A percentile compares a stretch with the other conserved stretches of the same genome.
phyloP scores from a whole-genome alignment of 163 green algal genomes.

The Coccomyxa subellipsoidea region DNA sequence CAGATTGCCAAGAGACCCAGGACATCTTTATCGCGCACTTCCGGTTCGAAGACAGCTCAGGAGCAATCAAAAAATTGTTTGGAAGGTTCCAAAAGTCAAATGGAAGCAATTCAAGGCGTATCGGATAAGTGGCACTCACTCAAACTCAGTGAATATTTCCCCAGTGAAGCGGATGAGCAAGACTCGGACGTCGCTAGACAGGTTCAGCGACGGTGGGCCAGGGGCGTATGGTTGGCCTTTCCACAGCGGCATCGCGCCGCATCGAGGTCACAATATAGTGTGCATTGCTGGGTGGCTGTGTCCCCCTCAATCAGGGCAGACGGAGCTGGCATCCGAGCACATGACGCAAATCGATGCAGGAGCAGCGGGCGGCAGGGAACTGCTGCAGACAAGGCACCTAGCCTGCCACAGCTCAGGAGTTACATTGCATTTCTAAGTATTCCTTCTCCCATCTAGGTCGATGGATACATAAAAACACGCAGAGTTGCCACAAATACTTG shows the following conservation, averaged over 20 bases:
- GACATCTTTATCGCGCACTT: not conserved
- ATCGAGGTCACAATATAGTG: not conserved
- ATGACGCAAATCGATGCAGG: not conserved
- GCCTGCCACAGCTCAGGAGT: not conserved
- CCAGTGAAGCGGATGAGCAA: conserved; percentile 52
- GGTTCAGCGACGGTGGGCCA: conserved; percentile 3
- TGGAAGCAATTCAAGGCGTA: not conserved
- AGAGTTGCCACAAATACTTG: too few species aligned
- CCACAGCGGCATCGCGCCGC: conserved; percentile 22
- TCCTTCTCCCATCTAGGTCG: too few species aligned
- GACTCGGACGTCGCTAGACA: conserved; percentile 23
- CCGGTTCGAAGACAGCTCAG: not conserved
- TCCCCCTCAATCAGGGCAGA: not conserved
- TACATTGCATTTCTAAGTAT: too few species aligned
- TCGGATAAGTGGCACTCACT: conserved; percentile 29
- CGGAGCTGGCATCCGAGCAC: not conserved
- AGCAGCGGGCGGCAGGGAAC: too few species aligned
- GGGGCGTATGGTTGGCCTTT: conserved; percentile 23
- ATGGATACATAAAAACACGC: too few species aligned
- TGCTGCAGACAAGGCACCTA: not conserved
- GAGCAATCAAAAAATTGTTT: not conserved
- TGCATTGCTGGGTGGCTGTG: not conserved
- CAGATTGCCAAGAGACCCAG: not conserved
- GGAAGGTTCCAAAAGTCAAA: not conserved
- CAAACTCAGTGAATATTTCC: conserved; percentile 56